These are phyloP conservation scores for Sinapis alba DNA, from an alignment of 441 rosid species.

Conservation along the genomic window DNA sequence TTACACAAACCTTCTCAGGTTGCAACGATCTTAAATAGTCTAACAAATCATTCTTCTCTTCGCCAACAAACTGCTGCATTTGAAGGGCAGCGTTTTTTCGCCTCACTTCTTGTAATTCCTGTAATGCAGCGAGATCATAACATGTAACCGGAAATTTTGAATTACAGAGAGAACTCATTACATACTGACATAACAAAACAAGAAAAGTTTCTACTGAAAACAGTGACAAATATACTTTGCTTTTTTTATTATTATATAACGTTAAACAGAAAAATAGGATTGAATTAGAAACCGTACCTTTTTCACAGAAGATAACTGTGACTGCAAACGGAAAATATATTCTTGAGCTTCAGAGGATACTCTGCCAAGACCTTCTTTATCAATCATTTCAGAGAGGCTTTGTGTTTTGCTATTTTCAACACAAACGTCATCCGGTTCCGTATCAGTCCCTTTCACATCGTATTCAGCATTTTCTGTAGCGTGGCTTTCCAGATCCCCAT, in stretches of 20 bases:
- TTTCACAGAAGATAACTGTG: slow-evolving; percentile 66
- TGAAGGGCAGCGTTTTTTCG: slow-evolving; percentile 92
- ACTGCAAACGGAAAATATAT: slow-evolving; percentile 69
- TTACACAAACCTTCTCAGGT: slow-evolving; percentile 80
- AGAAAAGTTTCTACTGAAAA: neutral
- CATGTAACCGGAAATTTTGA: slow-evolving; percentile 9
- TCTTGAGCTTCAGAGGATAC: slow-evolving; percentile 69
- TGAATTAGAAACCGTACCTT: slow-evolving; percentile 53
- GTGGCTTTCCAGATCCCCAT: slow-evolving; percentile 47
- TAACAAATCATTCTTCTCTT: slow-evolving; percentile 92
- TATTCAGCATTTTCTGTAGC: slow-evolving; percentile 40
- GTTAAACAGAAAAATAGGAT: neutral
- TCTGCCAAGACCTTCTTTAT: slow-evolving; percentile 55
- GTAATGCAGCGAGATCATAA: slow-evolving; percentile 30
- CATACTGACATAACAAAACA: neutral
- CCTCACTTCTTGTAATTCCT: slow-evolving; percentile 84
- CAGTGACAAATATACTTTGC: neutral
- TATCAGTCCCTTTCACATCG: slow-evolving; percentile 45
- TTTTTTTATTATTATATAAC: neutral
- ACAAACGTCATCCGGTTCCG: slow-evolving; percentile 33
- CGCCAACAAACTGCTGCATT: slow-evolving; percentile 98
- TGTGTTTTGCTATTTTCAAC: slow-evolving; percentile 38
- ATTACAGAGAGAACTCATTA: slow-evolving; percentile 1
- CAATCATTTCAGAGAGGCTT: slow-evolving; percentile 42
- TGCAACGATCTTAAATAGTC: slow-evolving; percentile 90